Conservation (phyloP, 768 basidiomycete genomes). For the Botryobasidium botryosum region DNA sequence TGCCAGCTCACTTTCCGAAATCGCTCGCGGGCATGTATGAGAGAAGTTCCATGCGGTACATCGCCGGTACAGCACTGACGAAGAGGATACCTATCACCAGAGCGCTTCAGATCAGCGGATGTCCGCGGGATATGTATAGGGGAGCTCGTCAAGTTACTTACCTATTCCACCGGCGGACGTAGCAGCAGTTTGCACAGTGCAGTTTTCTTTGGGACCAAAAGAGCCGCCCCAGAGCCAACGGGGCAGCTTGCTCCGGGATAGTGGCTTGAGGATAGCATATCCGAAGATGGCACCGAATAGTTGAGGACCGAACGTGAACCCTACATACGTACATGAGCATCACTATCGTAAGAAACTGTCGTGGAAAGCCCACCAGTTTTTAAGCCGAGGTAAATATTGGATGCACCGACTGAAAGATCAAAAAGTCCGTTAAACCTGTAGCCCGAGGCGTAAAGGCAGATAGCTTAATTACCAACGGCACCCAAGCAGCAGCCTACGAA, state of each 20-base stretch:
- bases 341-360: not conserved
- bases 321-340: not conserved
- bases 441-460: too few species aligned
- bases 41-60: conserved; percentile 37
- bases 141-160: too few species aligned
- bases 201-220: conserved; percentile 50
- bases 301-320: conserved; percentile 44
- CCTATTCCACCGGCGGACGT: conserved; percentile 37
- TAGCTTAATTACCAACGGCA: conserved; percentile 22
- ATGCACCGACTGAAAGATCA: conserved; percentile 12
- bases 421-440: too few species aligned
- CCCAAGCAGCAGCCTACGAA: conserved; percentile 35
- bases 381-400: conserved; percentile 42
- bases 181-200: conserved; percentile 31
- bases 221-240: conserved; percentile 32
- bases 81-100: conserved; percentile 29
- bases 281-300: conserved; percentile 47
- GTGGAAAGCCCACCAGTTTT: conserved; percentile 32
- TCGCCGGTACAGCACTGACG: conserved; percentile 41
- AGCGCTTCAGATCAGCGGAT: not conserved
- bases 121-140: too few species aligned
- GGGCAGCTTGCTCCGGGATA: conserved; percentile 30
- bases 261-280: conserved; percentile 41
- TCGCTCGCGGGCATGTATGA: conserved; percentile 31
- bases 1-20: too few species aligned